These are phyloP conservation scores for Mucor circinelloides DNA, from an alignment of 371 early-diverging fungal genomes.

Conservation along the genomic window DNA sequence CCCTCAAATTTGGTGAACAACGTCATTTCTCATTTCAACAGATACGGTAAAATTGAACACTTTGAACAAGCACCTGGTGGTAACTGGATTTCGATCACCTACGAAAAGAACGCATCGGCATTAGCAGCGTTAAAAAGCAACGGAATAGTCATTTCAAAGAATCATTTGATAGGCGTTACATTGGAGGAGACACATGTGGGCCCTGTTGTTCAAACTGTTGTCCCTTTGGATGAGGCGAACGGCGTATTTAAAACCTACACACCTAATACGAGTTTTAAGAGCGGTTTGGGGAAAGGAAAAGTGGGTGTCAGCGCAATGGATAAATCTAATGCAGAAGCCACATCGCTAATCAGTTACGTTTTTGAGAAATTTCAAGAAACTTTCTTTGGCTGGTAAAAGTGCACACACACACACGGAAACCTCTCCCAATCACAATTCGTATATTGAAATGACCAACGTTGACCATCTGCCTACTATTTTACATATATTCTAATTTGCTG, in stretches of 20 bases:
- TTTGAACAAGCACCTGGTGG: slow-evolving; percentile 31
- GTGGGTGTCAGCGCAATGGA: slow-evolving; percentile 14
- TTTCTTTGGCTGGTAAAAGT: slow-evolving; percentile 21
- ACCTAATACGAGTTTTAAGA: neutral
- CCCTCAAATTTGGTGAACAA: slow-evolving; percentile 28
- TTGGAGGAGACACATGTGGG: neutral
- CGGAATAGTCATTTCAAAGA: slow-evolving; percentile 27
- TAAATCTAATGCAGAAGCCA: neutral
- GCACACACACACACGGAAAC: neutral
- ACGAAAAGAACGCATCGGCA: slow-evolving; percentile 23
- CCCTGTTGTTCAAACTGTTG: neutral
- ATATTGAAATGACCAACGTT: slow-evolving; percentile 17
- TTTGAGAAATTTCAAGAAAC: slow-evolving; percentile 5
- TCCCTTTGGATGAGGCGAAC: slow-evolving; percentile 2
- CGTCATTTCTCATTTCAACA: slow-evolving; percentile 31
- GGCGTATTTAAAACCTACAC: slow-evolving; percentile 3
- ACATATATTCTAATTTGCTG: neutral
- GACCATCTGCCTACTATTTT: slow-evolving; percentile 19
- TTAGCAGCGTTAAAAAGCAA: slow-evolving; percentile 37
- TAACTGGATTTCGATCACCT: slow-evolving; percentile 47
- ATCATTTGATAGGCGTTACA: slow-evolving; percentile 9
- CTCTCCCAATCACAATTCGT: slow-evolving; percentile 13
- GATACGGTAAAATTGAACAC: slow-evolving; percentile 36
- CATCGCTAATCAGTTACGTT: neutral
- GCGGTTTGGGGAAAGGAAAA: slow-evolving; percentile 18